Evolutionary conservation across 768 basidiomycete species (phyloP), one percentile per base, ranked within the genome.

Genomic region (Leccinum subgranulosum): DNA sequence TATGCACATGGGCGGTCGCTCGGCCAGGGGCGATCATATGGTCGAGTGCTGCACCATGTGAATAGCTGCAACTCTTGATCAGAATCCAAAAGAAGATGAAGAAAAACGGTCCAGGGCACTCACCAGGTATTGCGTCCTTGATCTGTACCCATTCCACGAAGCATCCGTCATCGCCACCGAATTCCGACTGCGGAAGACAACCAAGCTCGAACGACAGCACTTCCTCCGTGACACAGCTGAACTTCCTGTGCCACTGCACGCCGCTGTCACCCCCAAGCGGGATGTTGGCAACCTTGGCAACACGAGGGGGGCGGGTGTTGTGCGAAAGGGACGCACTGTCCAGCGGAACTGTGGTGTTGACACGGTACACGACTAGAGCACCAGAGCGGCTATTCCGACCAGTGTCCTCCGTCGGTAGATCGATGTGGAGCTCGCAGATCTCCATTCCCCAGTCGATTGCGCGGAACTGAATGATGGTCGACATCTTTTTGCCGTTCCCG

Each of bases 361-460:
- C 8, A 3, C 54, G 60, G 28, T 57, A 47, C 8, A 61, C 15
- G 4, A 27, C 36, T 17, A 45, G 55, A 5, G 55, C 36, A 29
- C 60, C 60, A 5, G 54, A 36, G 19, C 53, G 54, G 7, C 54
- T 54, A 12, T 25, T 51, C 12, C 45, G 60, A 46, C 54, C 51
- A 2, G 33, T 49, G 2, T 27, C 48, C 39, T 49, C 60, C 4
- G 9, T 39, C 17, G 60, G 60, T 14, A 62, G 12, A 34, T 57
- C 53, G 4, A 61, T 2, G 19, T 62, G 60, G 28, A 61, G 60
- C 8, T 57, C 60, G 12, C 60, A 61, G 2, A 47, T 57, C 25
- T 50, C 60, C 60, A 62, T 61, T 9, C 60, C 60, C 60, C 60
- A 61, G 43, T 61, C 60, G 3, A 61, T 61, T 0, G 60, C 55